A percentile compares a stretch with the other conserved stretches of the same genome.
Evolutionary conservation across 2,329 filamentous ascomycete genomes (phyloP).

Genomic region (Macrophomina pseudophaseolina): DNA sequence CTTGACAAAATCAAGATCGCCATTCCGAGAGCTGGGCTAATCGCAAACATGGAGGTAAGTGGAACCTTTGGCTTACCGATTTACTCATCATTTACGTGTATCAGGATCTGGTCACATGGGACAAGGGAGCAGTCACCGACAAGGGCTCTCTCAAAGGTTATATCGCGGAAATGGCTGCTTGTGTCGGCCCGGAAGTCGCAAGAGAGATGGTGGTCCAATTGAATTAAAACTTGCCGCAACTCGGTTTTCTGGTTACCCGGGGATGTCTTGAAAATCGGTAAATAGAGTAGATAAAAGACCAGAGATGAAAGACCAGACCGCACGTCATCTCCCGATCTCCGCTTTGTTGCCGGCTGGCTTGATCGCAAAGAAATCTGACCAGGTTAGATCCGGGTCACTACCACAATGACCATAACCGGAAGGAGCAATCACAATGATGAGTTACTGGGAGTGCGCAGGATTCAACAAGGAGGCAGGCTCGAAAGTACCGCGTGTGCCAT

Average conservation of each 20-base stretch:
- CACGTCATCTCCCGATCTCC: too few species aligned
- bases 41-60: slow-evolving; percentile 43
- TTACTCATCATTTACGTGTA: slow-evolving; percentile 42
- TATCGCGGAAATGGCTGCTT: slow-evolving; percentile 71
- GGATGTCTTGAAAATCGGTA: too few species aligned
- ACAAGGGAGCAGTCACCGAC: slow-evolving; percentile 56
- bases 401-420: too few species aligned
- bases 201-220: slow-evolving; percentile 58
- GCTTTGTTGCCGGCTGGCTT: too few species aligned
- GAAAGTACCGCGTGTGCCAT: too few species aligned
- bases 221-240: not conserved
- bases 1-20: slow-evolving; percentile 65
- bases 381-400: too few species aligned
- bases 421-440: too few species aligned
- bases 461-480: too few species aligned
- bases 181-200: slow-evolving; percentile 66
- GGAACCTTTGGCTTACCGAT: not conserved
- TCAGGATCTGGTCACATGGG: slow-evolving; percentile 65
- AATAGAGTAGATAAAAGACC: not conserved
- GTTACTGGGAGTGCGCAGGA: too few species aligned
- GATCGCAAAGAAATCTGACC: too few species aligned
- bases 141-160: slow-evolving; percentile 62
- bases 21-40: slow-evolving; percentile 41
- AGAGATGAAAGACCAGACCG: not conserved
- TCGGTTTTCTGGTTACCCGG: not conserved